phyloP scores from a whole-genome alignment of 2,329 filamentous ascomycete species.

The Colletotrichum limetticola region DNA sequence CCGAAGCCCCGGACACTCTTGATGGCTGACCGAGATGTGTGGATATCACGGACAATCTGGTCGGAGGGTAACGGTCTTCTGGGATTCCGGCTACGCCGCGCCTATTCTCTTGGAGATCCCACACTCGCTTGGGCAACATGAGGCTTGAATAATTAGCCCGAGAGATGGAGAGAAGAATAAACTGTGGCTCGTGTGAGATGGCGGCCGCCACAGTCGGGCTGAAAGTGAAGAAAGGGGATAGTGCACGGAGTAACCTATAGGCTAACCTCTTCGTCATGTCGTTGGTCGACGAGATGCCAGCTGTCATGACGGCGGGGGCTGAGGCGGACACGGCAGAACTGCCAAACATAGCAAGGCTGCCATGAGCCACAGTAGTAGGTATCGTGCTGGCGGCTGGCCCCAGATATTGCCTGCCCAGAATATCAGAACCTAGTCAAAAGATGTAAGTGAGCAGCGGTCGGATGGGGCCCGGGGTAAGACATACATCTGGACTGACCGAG shows the following conservation, averaged over 20 bases:
- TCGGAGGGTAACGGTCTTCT: slow-evolving; percentile 2
- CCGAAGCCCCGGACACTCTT: not conserved
- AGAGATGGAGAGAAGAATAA: not conserved
- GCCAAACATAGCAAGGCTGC: slow-evolving; percentile 15
- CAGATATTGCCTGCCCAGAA: slow-evolving; percentile 21
- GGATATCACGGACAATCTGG: slow-evolving; percentile 14
- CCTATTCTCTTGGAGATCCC: not conserved
- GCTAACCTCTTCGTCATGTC: not conserved
- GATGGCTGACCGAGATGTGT: not conserved
- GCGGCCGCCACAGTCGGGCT: slow-evolving; percentile 24
- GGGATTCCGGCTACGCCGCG: not conserved
- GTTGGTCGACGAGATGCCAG: not conserved
- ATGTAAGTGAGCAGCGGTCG: not conserved
- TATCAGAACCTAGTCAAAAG: not conserved
- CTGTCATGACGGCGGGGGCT: slow-evolving; percentile 33
- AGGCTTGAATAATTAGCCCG: not conserved
- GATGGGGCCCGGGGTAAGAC: slow-evolving; percentile 11
- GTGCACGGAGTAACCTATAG: not conserved
- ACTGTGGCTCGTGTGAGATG: slow-evolving; percentile 24
- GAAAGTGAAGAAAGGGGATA: not conserved
- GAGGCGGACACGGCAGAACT: not conserved
- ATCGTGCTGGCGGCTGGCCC: not conserved
- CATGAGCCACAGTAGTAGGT: not conserved
- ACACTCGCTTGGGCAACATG: not conserved
- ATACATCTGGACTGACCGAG: slow-evolving; percentile 6